Conservation (phyloP, 331 rosid species). For the Prunus yedoensis region DNA sequence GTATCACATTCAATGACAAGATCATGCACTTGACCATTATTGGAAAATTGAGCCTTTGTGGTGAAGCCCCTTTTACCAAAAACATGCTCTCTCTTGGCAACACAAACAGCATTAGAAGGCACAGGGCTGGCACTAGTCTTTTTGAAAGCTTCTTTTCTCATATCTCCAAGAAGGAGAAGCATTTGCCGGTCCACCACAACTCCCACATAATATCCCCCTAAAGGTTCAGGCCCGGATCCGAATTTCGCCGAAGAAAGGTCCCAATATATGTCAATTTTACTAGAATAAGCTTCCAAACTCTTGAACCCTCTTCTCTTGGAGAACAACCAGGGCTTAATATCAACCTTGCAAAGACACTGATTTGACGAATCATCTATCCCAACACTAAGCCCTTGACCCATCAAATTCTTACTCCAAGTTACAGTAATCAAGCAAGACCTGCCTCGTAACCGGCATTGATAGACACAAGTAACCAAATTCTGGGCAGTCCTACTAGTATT, state of each 20-base stretch:
- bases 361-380: slow-evolving; percentile 82
- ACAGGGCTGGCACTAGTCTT: slow-evolving; percentile 60
- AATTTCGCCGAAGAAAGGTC: slow-evolving; percentile 91
- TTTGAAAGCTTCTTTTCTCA: slow-evolving; percentile 87
- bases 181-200: slow-evolving; percentile 72
- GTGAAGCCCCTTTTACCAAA: slow-evolving; percentile 72
- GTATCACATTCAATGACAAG: slow-evolving; percentile 86
- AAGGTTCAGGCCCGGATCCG: slow-evolving; percentile 78
- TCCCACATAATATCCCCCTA: slow-evolving; percentile 78
- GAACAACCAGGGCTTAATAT: slow-evolving; percentile 89
- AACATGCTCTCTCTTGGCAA: slow-evolving; percentile 83
- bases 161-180: slow-evolving; percentile 89
- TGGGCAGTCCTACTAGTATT: slow-evolving; percentile 59
- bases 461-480: slow-evolving; percentile 74
- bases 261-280: slow-evolving; percentile 81
- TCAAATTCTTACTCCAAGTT: slow-evolving; percentile 84
- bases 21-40: slow-evolving; percentile 77
- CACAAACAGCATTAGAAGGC: slow-evolving; percentile 54
- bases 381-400: slow-evolving; percentile 84
- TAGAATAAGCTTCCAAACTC: slow-evolving; percentile 74
- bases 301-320: slow-evolving; percentile 87
- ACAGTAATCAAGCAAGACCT: slow-evolving; percentile 69
- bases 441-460: slow-evolving; percentile 78
- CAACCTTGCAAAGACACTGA: slow-evolving; percentile 88
- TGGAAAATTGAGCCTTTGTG: slow-evolving; percentile 77